A percentile compares a stretch with the other conserved stretches of the same genome.
Evolutionary conservation across 768 basidiomycete genomes (phyloP).

Genomic region (Psilocybe cubensis): DNA sequence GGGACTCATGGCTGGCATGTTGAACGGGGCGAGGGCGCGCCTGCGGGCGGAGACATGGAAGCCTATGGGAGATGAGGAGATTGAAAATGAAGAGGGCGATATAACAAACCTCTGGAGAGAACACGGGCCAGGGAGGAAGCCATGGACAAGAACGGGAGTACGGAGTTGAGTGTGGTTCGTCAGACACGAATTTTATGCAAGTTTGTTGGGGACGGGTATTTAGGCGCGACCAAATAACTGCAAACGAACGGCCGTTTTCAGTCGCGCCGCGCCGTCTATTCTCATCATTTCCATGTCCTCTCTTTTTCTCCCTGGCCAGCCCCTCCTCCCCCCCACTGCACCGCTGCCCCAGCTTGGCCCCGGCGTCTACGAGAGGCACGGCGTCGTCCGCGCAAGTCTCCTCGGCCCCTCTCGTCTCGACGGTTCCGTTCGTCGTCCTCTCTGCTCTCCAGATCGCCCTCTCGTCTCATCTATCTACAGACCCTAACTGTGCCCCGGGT

Average conservation of each 20-base stretch:
- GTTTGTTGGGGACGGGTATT: constrained; percentile 22
- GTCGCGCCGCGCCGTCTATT: constrained; percentile 11
- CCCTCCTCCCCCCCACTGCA: constrained; percentile 51
- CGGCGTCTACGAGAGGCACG: constrained; percentile 70
- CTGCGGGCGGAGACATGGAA: constrained; percentile 82
- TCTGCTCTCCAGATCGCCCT: constrained; percentile 18
- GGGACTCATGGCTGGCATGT: constrained; percentile 99
- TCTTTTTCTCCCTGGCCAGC: constrained; percentile 77
- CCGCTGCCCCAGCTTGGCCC: constrained; percentile 61
- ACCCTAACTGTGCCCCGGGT: constrained; percentile 64
- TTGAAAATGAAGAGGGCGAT: not conserved
- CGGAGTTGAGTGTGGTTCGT: constrained; percentile 10
- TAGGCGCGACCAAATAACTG: constrained; percentile 31
- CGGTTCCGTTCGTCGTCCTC: constrained; percentile 64
- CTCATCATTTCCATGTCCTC: constrained; percentile 10
- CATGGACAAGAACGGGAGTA: constrained; percentile 41
- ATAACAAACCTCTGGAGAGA: constrained; percentile 62
- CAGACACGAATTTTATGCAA: constrained; percentile 25
- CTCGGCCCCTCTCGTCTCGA: constrained; percentile 64
- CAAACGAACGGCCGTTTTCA: constrained; percentile 24
- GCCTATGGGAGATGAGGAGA: constrained; percentile 46
- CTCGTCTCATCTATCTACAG: constrained; percentile 40
- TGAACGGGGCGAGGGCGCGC: constrained; percentile 83
- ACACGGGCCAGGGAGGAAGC: constrained; percentile 66
- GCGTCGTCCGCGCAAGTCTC: constrained; percentile 69